phyloP scores from a whole-genome alignment of 345 rosid species.

The Camelina sativa region DNA sequence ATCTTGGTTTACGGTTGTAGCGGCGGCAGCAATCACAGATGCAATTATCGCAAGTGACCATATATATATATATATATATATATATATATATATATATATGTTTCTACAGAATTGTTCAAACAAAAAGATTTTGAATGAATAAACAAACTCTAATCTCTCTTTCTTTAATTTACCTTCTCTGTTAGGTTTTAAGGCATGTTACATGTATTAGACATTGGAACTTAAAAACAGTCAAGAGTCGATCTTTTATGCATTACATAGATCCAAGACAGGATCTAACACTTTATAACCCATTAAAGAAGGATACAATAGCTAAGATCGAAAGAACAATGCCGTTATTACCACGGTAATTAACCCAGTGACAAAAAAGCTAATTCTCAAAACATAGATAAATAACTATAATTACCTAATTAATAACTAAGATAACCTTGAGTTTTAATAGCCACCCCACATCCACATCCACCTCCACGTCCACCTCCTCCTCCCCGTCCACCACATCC shows the following conservation, averaged over 20 bases:
- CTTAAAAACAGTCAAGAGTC: neutral
- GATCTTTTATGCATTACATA: neutral
- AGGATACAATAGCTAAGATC: neutral
- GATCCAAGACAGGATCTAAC: neutral
- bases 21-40: neutral
- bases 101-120: neutral
- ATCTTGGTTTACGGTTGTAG: neutral
- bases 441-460: too few species aligned
- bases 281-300: neutral
- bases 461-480: too few species aligned
- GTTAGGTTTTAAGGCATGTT: neutral
- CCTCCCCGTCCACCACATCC: too few species aligned
- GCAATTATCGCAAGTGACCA: neutral
- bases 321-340: neutral
- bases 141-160: neutral
- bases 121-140: neutral
- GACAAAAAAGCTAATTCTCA: neutral
- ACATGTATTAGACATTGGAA: neutral
- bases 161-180: neutral
- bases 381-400: too few species aligned
- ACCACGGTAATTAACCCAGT: neutral
- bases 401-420: too few species aligned
- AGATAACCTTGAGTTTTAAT: too few species aligned
- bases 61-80: too few species aligned
- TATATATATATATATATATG: too few species aligned